Evolutionary conservation across 2,329 filamentous ascomycete genomes (phyloP).

Genomic region (Phialemoniopsis sp.): DNA sequence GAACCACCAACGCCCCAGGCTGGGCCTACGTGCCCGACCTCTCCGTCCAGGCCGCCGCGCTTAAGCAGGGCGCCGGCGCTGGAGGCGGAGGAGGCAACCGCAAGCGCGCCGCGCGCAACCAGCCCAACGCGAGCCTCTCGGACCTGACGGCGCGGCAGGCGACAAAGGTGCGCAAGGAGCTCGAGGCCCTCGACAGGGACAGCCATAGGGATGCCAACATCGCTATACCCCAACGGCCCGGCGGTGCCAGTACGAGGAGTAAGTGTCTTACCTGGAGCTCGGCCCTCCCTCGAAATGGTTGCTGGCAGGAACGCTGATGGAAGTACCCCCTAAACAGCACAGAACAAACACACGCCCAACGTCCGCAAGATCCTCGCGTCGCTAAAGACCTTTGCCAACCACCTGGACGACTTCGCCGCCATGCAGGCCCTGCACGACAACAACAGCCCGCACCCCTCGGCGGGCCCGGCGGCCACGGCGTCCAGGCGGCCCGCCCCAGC

Average conservation of each 20-base stretch:
- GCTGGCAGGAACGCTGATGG: no score
- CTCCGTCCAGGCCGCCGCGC: slow-evolving; percentile 48
- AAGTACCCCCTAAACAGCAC: no score
- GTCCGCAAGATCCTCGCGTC: slow-evolving; percentile 75
- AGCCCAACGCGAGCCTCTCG: slow-evolving; percentile 45
- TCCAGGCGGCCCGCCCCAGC: slow-evolving; percentile 9
- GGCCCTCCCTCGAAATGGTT: not conserved
- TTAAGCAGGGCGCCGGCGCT: slow-evolving; percentile 13
- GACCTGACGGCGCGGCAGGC: slow-evolving; percentile 80
- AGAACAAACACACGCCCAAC: slow-evolving; percentile 60
- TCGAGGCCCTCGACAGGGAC: slow-evolving; percentile 80
- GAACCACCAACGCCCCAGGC: slow-evolving; percentile 70
- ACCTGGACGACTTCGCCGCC: slow-evolving; percentile 65
- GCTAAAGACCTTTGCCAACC: slow-evolving; percentile 79
- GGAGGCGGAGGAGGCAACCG: slow-evolving; percentile 51
- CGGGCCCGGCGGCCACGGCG: slow-evolving; percentile 17
- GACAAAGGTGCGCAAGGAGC: slow-evolving; percentile 73
- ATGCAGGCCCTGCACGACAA: slow-evolving; percentile 53
- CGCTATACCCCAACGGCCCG: slow-evolving; percentile 55
- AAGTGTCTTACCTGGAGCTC: slow-evolving; percentile 20
- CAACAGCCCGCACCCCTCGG: slow-evolving; percentile 28
- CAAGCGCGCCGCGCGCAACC: slow-evolving; percentile 67
- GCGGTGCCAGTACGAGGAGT: slow-evolving; percentile 16
- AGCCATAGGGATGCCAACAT: slow-evolving; percentile 71
- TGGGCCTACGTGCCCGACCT: slow-evolving; percentile 90